Conservation (phyloP, 2,329 filamentous ascomycete genomes). For the Rutstroemia sp. region DNA sequence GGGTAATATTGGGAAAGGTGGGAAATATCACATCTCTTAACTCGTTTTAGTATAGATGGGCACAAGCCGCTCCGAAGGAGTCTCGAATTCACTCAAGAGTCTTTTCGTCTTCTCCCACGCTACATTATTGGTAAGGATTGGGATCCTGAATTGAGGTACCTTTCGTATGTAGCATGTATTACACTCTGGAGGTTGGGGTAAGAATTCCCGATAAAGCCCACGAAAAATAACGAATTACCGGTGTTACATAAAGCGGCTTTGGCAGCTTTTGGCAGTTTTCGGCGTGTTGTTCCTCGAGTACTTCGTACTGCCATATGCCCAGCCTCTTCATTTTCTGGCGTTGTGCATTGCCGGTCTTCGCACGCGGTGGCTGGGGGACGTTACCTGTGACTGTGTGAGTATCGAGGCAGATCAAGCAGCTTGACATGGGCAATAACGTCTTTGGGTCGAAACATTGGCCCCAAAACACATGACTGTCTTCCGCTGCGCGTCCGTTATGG, state of each 20-base stretch:
- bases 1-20: background rate
- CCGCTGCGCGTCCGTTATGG: conserved; percentile 19
- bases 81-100: background rate
- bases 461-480: conserved; percentile 19
- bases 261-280: background rate
- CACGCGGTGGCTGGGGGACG: conserved; percentile 1
- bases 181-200: background rate
- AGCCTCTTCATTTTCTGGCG: conserved; percentile 4
- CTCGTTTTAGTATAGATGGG: background rate
- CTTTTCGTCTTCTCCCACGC: background rate
- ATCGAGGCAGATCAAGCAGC: background rate
- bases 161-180: no score
- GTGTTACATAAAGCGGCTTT: conserved; percentile 3
- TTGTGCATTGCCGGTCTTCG: background rate
- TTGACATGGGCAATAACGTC: background rate
- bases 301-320: background rate
- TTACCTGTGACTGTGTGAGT: background rate
- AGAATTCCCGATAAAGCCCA: background rate
- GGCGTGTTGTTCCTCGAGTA: background rate
- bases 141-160: background rate
- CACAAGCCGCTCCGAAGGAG: background rate
- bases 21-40: background rate
- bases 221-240: background rate
- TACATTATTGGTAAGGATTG: background rate
- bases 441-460: conserved; percentile 3